phyloP scores from a whole-genome alignment of 208 protist genomes.

The Wallacemonas sp. region DNA sequence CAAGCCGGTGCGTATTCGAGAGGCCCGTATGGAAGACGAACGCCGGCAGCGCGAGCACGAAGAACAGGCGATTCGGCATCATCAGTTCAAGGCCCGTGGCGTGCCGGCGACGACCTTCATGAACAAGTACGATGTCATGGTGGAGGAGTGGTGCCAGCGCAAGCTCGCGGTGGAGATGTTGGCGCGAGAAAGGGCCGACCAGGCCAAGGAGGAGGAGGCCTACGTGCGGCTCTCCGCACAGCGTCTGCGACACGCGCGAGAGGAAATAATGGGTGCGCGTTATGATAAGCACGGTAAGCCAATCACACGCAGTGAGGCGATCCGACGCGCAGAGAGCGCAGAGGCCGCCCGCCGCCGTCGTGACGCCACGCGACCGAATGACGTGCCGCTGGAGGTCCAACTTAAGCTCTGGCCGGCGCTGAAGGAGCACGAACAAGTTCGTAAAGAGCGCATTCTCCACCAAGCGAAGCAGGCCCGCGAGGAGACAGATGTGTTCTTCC shows the following conservation, averaged over 20 bases:
- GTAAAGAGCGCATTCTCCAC: slow-evolving; percentile 69
- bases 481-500: slow-evolving; percentile 48
- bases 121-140: slow-evolving; percentile 90
- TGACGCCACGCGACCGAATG: slow-evolving; percentile 12
- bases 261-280: slow-evolving; percentile 51
- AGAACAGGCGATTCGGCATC: slow-evolving; percentile 20
- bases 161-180: slow-evolving; percentile 66
- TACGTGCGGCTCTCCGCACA: slow-evolving; percentile 53
- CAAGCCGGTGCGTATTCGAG: slow-evolving; percentile 39
- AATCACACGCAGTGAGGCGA: slow-evolving; percentile 17
- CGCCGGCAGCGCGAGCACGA: slow-evolving; percentile 36
- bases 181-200: slow-evolving; percentile 57
- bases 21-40: slow-evolving; percentile 42
- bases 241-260: slow-evolving; percentile 46
- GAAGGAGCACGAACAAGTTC: slow-evolving; percentile 80
- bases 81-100: slow-evolving; percentile 49
- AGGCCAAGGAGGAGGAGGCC: slow-evolving; percentile 50
- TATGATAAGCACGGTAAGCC: slow-evolving; percentile 28
- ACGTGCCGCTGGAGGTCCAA: slow-evolving; percentile 74
- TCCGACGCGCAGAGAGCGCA: slow-evolving; percentile 34
- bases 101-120: slow-evolving; percentile 87
- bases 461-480: slow-evolving; percentile 41
- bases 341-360: slow-evolving; percentile 10
- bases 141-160: slow-evolving; percentile 88
- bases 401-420: slow-evolving; percentile 82